phyloP scores from a whole-genome alignment of 140 eudicot genomes.

The Cichorium intybus region DNA sequence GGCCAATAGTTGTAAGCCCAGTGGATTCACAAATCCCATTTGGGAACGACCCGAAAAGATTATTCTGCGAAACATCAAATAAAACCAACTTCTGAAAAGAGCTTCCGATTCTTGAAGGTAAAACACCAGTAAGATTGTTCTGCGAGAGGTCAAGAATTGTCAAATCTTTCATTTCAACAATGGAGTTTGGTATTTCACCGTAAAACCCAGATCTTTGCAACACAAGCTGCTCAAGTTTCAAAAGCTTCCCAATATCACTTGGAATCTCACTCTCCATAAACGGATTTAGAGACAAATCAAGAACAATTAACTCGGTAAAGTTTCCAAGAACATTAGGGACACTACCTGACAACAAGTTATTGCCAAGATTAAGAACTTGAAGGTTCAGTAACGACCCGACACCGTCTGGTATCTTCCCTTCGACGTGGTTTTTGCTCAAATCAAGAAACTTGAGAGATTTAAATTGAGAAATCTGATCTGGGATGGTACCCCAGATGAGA shows the following conservation, averaged over 20 bases:
- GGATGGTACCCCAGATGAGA: conserved; percentile 93
- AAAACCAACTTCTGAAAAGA: conserved; percentile 52
- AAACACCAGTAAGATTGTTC: conserved; percentile 73
- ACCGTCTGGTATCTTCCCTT: conserved; percentile 80
- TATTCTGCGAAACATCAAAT: conserved; percentile 85
- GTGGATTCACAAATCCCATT: conserved; percentile 58
- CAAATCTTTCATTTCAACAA: conserved; percentile 47
- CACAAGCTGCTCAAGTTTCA: conserved; percentile 71
- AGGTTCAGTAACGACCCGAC: conserved; percentile 58
- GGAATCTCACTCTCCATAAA: conserved; percentile 78
- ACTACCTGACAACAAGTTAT: conserved; percentile 72
- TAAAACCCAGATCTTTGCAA: conserved; percentile 75
- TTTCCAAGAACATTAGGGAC: conserved; percentile 71
- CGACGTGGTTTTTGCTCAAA: conserved; percentile 75
- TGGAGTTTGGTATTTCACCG: conserved; percentile 65
- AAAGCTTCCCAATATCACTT: conserved; percentile 46
- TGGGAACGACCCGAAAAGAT: conserved; percentile 75
- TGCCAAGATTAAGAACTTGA: conserved; percentile 64
- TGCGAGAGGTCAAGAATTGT: conserved; percentile 63
- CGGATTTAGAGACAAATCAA: conserved; percentile 80
- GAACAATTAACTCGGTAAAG: conserved; percentile 55
- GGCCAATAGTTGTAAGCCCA: conserved; percentile 42
- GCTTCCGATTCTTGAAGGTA: conserved; percentile 45
- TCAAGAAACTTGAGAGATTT: conserved; percentile 65
- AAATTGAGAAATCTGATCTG: conserved; percentile 83